Evolutionary conservation across 2,329 filamentous ascomycete species (phyloP), one percentile per base, ranked within the genome.

Genomic region (Colletotrichum limetticola): DNA sequence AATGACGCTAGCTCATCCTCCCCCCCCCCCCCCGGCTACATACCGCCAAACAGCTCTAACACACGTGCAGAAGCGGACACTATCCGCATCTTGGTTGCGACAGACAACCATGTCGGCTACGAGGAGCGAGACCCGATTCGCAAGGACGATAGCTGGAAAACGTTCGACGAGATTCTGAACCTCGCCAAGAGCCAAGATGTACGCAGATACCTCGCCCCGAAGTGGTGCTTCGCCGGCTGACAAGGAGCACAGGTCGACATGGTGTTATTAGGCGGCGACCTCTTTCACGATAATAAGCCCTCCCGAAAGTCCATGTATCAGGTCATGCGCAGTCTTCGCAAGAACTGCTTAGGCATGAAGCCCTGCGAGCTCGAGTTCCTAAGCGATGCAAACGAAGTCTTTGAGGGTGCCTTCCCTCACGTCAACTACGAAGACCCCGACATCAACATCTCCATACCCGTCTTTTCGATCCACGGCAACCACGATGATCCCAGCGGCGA

Each of bases 401-500:
- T 99, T 78, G 93, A 95, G 74, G 94, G 94, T 7, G 92, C 95
- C 0, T 97, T 98, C 80, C 92, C 95, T 62, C 94, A 98, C 81
- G 96, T 98, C 83, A 99, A 99, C 83, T 99, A 99, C 83, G 95
- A 98, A 82, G 97, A 99, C 78, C 91, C 94, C 28, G 95, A 99
- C 78, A 98, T 99, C 82, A 99, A 99, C 78, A 91, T 99, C 74
- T 94, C 95, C 1, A 98, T 98, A 68, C 97, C 97, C 0, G 95
- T 99, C 32, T 99, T 99, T 80, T 98, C 96, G 0, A 99, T 99
- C 53, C 97, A 99, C 78, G 97, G 97, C 58, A 99, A 99, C 79
- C 97, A 99, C 80, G 97, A 99, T 79, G 97, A 99, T 80, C 97
- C 97, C 0, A 97, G 95, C n/a, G 97, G 97, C 11, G 95, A 98